Base-by-base conservation (phyloP, 2,329 filamentous ascomycete species). In the Gremmenia infestans region DNA sequence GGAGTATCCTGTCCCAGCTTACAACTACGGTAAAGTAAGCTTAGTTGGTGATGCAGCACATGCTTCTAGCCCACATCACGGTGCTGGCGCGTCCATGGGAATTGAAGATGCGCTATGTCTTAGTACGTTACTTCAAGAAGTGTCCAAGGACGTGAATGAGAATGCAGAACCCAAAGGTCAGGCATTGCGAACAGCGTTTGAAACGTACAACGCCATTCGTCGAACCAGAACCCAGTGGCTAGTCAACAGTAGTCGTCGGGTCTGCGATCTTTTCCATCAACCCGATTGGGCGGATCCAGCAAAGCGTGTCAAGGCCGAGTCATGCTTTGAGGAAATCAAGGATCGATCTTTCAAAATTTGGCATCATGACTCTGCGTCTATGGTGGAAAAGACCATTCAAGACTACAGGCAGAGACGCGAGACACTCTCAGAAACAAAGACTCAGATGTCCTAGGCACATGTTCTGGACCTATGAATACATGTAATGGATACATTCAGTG, bases 1-100 rank as follows among this genome's bases (percentile, higher is more conserved):
- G 65, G 79, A 81, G 68, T 75, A 79, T 23, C 67, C 73, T 11
- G 74, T 74, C 12, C 72, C 73, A 6, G 68, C 66, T 3, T 83
- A 78, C 62, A 68, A 71, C 39, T 67, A 68, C 8, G 76, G 73
- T 1, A 66, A 70, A 2, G 65, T 81, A 0, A 77, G 76, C 39
- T 60, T 83, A 3, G 71, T 78, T 0, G 81, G 81, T 8, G 81
- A 84, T 59, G 80, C 81, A 0, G 81, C 81, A 3, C 81, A 84
- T 57, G 80, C 80, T 0, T 69, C 72, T 0, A 76, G 76, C 0
- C 81, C 81, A 1, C 78, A 82, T 65, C 76, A 81, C 17, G 81
- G 81, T 15, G 76, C 79, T 0, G 81, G 81, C 2, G 81, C 81
- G 0, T 77, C 80, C 2, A 75, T 78, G 63, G 80, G 78, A 17